A percentile compares a stretch with the other conserved stretches of the same genome.
Evolutionary conservation across 345 rosid species (phyloP).

Genomic region (Lepidium sativum): DNA sequence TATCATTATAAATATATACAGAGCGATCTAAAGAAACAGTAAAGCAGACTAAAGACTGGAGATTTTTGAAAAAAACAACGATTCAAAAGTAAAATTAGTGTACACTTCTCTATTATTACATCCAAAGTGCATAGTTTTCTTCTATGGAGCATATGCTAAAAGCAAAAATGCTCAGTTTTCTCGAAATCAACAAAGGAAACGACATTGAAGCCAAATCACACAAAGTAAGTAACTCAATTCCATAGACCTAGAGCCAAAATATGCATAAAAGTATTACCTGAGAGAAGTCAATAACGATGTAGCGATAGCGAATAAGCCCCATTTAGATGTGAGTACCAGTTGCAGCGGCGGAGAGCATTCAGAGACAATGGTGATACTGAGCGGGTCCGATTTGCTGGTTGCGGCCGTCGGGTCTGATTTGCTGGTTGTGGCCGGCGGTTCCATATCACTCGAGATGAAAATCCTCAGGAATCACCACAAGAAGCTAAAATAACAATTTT

Average conservation of each 20-base stretch:
- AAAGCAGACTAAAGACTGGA: neutral
- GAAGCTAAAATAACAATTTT: too few species aligned
- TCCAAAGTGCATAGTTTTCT: neutral
- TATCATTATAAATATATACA: neutral
- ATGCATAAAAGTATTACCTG: constrained; percentile 37
- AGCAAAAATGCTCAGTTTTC: neutral
- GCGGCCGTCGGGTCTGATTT: too few species aligned
- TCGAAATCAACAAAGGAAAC: neutral
- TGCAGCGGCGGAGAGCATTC: constrained; percentile 47
- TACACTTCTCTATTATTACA: neutral
- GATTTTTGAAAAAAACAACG: neutral
- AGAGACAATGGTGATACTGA: constrained; percentile 62
- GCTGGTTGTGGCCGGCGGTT: too few species aligned
- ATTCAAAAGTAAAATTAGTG: neutral
- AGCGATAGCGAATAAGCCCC: constrained; percentile 88
- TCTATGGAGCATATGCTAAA: neutral
- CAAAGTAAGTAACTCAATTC: neutral
- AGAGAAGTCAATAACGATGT: constrained; percentile 76
- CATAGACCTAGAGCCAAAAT: neutral
- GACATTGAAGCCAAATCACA: neutral
- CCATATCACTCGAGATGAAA: too few species aligned
- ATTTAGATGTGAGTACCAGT: constrained; percentile 68
- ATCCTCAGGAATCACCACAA: too few species aligned
- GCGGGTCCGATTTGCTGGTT: too few species aligned
- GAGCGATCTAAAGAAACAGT: neutral